Evolutionary conservation across 192 early-diverging fungal species (phyloP).

Genomic region (Phycomyces blakesleeanus): DNA sequence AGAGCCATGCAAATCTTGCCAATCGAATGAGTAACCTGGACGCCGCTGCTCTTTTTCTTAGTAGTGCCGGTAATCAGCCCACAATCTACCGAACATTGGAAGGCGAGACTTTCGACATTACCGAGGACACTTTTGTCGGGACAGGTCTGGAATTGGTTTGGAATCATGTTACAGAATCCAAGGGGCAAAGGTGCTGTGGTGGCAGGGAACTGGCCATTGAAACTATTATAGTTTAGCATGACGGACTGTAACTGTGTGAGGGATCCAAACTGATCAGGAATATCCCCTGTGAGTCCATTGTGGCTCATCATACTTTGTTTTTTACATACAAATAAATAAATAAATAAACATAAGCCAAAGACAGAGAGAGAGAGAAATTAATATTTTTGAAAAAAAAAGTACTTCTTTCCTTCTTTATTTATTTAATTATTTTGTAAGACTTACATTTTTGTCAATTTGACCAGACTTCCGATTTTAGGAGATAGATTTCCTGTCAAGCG

Average conservation of each 20-base stretch:
- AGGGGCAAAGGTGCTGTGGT: constrained; percentile 20
- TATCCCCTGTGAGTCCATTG: constrained; percentile 21
- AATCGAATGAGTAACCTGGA: too few relatives aligned
- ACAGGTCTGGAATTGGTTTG: constrained; percentile 33
- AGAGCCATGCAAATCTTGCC: too few relatives aligned
- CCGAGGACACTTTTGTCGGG: constrained; percentile 10
- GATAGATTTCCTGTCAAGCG: constrained; percentile 26
- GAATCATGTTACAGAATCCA: constrained; percentile 17
- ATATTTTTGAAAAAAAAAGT: too few relatives aligned
- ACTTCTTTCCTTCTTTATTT: too few relatives aligned
- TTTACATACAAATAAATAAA: not conserved
- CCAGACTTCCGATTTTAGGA: constrained; percentile 18
- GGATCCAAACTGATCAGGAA: constrained; percentile 19
- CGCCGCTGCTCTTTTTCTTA: too few relatives aligned
- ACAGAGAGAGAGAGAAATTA: too few relatives aligned
- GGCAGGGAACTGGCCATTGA: constrained; percentile 28
- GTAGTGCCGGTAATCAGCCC: too few relatives aligned
- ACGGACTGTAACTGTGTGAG: constrained; percentile 19
- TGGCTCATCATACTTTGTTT: constrained; percentile 11
- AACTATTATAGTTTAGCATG: constrained; percentile 23
- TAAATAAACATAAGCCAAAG: too few relatives aligned
- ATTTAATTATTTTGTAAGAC: too few relatives aligned
- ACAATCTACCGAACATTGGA: constrained; percentile 28
- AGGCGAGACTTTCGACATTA: constrained; percentile 26
- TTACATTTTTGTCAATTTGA: constrained; percentile 27